Conservation (phyloP, 177 flowering plant genomes). For the Telopea speciosissima region DNA sequence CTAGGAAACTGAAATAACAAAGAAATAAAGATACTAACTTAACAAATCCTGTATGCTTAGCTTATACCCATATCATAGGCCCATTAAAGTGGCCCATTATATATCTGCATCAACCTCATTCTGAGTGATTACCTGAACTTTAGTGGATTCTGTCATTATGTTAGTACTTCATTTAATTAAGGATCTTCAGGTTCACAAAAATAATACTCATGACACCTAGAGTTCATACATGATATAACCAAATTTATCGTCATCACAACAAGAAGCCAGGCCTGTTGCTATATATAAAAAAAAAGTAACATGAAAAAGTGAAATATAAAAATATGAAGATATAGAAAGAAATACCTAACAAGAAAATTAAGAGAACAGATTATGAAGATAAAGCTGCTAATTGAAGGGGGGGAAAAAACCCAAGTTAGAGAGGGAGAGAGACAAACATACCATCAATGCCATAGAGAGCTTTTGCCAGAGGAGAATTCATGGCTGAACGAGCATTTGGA, state of each 20-base stretch:
- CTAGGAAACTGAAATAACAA: too few species aligned
- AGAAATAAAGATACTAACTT: too few species aligned
- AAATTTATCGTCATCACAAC: background rate
- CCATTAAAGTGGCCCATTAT: too few species aligned
- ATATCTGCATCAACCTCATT: too few species aligned
- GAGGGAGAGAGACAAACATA: conserved; percentile 14
- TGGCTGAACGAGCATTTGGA: conserved; percentile 82
- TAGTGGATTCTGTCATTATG: background rate
- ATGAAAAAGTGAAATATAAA: background rate
- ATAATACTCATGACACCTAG: background rate
- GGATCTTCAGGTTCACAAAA: background rate
- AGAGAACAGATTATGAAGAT: too few species aligned
- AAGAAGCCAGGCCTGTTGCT: background rate
- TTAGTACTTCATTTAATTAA: background rate
- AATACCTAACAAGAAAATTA: too few species aligned
- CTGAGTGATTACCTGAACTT: background rate
- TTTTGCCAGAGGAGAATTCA: conserved; percentile 82
- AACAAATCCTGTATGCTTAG: too few species aligned
- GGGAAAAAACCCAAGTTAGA: background rate
- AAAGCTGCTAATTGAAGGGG: background rate
- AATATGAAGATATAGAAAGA: too few species aligned
- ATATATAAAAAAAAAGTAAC: too few species aligned
- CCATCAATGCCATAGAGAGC: conserved; percentile 76
- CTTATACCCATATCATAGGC: too few species aligned
- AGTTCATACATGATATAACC: background rate